These are phyloP conservation scores for Diaporthe caulivora DNA, from an alignment of 2,329 filamentous ascomycete genomes.

Conservation along the genomic window DNA sequence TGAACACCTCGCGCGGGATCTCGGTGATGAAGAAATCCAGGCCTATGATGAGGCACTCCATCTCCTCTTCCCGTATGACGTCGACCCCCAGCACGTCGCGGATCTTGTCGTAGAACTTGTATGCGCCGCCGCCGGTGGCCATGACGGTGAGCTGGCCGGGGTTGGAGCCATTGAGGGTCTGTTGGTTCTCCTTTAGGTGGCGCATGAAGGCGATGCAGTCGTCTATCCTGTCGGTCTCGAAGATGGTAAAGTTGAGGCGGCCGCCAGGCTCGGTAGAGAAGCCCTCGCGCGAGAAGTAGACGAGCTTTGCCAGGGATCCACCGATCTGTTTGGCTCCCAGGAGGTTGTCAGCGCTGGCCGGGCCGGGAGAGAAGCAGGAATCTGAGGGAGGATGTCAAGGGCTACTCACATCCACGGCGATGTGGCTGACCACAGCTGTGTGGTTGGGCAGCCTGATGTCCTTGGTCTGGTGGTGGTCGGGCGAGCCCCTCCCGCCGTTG, in stretches of 20 bases:
- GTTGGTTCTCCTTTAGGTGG: slow-evolving; percentile 85
- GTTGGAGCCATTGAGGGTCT: slow-evolving; percentile 78
- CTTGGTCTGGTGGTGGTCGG: slow-evolving; percentile 77
- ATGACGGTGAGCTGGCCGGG: slow-evolving; percentile 87
- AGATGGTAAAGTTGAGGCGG: slow-evolving; percentile 93
- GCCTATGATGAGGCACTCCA: slow-evolving; percentile 97
- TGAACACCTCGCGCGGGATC: slow-evolving; percentile 97
- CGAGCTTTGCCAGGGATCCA: slow-evolving; percentile 93
- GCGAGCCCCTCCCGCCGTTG: slow-evolving; percentile 59
- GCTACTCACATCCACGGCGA: slow-evolving; percentile 88
- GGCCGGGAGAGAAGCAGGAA: neutral
- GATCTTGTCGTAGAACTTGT: slow-evolving; percentile 96
- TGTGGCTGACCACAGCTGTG: slow-evolving; percentile 93
- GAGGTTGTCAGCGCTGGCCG: neutral
- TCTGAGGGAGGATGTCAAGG: neutral
- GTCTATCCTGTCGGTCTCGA: slow-evolving; percentile 95
- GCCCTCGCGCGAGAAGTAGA: slow-evolving; percentile 94
- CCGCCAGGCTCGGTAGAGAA: slow-evolving; percentile 85
- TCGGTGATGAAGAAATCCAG: slow-evolving; percentile 99
- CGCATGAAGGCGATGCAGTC: slow-evolving; percentile 94
- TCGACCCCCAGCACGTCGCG: slow-evolving; percentile 86
- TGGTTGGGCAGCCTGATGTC: slow-evolving; percentile 98
- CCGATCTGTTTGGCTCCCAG: slow-evolving; percentile 76
- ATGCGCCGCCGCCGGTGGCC: slow-evolving; percentile 95
- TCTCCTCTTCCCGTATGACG: slow-evolving; percentile 94